A percentile compares a stretch with the other conserved stretches of the same genome.
These are phyloP conservation scores for Acephala macrosclerotiorum DNA, from an alignment of 2,329 filamentous ascomycete species.

Conservation along the genomic window DNA sequence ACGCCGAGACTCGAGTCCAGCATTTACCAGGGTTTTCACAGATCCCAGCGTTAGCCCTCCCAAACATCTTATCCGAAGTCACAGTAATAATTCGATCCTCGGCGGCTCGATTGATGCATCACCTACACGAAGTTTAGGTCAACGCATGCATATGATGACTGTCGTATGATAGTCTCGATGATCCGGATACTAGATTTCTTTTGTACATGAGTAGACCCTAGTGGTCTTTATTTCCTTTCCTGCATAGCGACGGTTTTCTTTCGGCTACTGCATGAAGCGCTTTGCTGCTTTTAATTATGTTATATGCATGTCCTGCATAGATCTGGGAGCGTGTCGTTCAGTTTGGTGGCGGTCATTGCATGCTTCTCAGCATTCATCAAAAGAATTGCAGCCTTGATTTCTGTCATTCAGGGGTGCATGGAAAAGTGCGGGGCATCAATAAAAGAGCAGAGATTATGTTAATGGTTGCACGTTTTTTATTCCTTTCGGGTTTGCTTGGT, in stretches of 20 bases:
- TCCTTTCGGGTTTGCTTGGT: conserved; percentile 20
- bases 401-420: conserved; percentile 1
- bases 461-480: conserved; percentile 28
- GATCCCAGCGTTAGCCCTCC: conserved; percentile 65
- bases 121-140: conserved; percentile 56
- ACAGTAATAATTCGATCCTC: conserved; percentile 60
- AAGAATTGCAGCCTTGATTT: conserved; percentile 17
- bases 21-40: conserved; percentile 71
- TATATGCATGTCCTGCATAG: conserved; percentile 32
- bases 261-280: conserved; percentile 35
- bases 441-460: conserved; percentile 20
- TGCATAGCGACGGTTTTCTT: conserved; percentile 50
- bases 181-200: conserved; percentile 31
- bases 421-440: conserved; percentile 7
- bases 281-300: conserved; percentile 32
- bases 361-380: conserved; percentile 18
- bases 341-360: conserved; percentile 17
- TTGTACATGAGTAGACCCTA: conserved; percentile 38
- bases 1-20: conserved; percentile 66
- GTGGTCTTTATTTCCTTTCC: conserved; percentile 40
- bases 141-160: conserved; percentile 70
- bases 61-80: conserved; percentile 57
- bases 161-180: conserved; percentile 50
- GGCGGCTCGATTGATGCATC: conserved; percentile 61
- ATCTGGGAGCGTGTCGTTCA: conserved; percentile 23